Evolutionary conservation across 2,329 filamentous ascomycete species (phyloP).

Genomic region (Chaetomium strumarium): DNA sequence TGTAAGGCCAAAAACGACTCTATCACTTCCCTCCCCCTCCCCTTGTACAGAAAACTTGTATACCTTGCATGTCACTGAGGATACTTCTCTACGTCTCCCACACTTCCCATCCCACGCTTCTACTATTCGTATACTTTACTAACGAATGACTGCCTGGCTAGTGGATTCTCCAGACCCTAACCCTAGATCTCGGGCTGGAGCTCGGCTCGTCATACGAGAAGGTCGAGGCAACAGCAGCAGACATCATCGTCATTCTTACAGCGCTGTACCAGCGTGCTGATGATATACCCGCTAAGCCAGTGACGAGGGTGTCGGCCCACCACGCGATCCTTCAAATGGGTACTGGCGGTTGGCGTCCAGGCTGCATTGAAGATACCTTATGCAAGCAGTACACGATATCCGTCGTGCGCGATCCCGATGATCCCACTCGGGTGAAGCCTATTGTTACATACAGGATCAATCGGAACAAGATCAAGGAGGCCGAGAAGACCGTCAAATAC

Average conservation of each 20-base stretch:
- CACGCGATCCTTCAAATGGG: not conserved
- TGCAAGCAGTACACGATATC: constrained; percentile 5
- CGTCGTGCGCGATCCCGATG: constrained; percentile 6
- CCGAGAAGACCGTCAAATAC: constrained; percentile 6
- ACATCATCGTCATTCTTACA: constrained; percentile 10
- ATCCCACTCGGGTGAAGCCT: not conserved
- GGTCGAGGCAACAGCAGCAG: constrained; percentile 8
- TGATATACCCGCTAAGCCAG: constrained; percentile 4
- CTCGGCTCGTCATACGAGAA: not conserved
- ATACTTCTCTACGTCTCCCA: not conserved
- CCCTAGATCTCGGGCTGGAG: not conserved
- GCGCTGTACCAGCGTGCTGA: constrained; percentile 7
- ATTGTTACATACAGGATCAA: constrained; percentile 3
- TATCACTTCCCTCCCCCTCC: constrained; percentile 3
- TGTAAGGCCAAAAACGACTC: not conserved
- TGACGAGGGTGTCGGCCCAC: constrained; percentile 3
- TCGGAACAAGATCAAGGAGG: constrained; percentile 8
- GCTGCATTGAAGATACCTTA: constrained; percentile 1
- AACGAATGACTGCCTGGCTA: constrained; percentile 6
- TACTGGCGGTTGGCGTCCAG: constrained; percentile 5
- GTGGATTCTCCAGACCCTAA: constrained; percentile 6
- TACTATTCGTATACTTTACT: constrained; percentile 6
- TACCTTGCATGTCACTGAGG: no score
- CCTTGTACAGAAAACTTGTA: constrained; percentile 1
- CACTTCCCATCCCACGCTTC: constrained; percentile 1